A percentile compares a stretch with the other conserved stretches of the same genome.
Conservation (phyloP, 768 basidiomycete genomes). For the Suillus placidus region DNA sequence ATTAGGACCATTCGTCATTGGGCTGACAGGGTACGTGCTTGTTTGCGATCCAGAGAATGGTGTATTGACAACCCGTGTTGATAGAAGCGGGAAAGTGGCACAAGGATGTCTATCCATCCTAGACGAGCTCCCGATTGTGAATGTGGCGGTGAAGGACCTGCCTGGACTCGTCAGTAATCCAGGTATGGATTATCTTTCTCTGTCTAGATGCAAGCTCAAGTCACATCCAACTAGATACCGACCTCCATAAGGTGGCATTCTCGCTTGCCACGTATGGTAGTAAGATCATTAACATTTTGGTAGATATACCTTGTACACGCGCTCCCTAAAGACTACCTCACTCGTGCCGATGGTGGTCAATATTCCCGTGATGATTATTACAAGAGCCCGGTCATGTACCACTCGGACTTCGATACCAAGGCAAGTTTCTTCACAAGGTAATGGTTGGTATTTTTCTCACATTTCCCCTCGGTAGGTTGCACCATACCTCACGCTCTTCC, state of each 20-base stretch:
- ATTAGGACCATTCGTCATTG: slow-evolving; percentile 78
- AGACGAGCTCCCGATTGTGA: slow-evolving; percentile 65
- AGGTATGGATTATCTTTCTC: slow-evolving; percentile 38
- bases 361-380: slow-evolving; percentile 79
- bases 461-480: slow-evolving; percentile 57
- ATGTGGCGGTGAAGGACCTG: slow-evolving; percentile 59
- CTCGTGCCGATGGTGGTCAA: slow-evolving; percentile 51
- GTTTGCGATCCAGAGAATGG: not conserved
- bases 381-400: slow-evolving; percentile 62
- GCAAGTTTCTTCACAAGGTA: slow-evolving; percentile 38
- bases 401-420: slow-evolving; percentile 67
- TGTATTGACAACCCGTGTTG: slow-evolving; percentile 8
- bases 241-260: slow-evolving; percentile 55
- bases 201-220: not conserved
- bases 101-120: slow-evolving; percentile 77
- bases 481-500: slow-evolving; percentile 80
- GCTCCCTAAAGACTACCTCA: slow-evolving; percentile 68
- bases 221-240: slow-evolving; percentile 43
- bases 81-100: slow-evolving; percentile 80
- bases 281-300: slow-evolving; percentile 2
- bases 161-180: slow-evolving; percentile 54
- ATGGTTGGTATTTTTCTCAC: not conserved
- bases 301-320: slow-evolving; percentile 81
- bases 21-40: slow-evolving; percentile 72
- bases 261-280: not conserved